These are phyloP conservation scores for Alopecurus myosuroides DNA, from an alignment of 176 grass and related monocot genomes.

Conservation along the genomic window DNA sequence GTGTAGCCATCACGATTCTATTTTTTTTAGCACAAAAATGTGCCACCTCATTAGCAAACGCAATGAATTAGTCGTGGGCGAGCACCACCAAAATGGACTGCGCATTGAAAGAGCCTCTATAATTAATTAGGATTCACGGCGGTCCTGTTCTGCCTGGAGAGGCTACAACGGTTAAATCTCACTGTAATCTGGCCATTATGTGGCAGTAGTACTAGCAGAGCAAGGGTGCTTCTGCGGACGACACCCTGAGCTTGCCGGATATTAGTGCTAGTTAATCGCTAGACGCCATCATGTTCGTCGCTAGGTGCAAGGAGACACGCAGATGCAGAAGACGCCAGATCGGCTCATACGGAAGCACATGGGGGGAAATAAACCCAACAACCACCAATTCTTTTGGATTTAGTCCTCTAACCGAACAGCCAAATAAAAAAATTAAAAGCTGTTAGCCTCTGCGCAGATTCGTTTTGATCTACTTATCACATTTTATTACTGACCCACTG, in stretches of 20 bases:
- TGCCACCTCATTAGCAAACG: not conserved
- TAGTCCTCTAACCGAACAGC: not conserved
- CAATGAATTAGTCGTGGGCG: not conserved
- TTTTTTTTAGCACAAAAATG: too few species aligned
- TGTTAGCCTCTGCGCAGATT: slow-evolving; percentile 20
- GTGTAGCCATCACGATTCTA: not conserved
- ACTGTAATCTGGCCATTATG: not conserved
- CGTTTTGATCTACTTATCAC: not conserved
- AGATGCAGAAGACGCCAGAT: slow-evolving; percentile 23
- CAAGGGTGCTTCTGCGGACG: not conserved
- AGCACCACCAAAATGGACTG: not conserved
- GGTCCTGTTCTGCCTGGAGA: not conserved
- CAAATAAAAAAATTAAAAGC: not conserved
- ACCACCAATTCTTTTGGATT: not conserved
- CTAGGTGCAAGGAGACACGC: not conserved
- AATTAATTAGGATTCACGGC: not conserved
- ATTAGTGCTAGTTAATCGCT: not conserved
- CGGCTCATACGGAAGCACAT: not conserved
- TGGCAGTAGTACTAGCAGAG: too few species aligned
- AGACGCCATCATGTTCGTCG: slow-evolving; percentile 13
- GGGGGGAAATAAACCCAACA: not conserved
- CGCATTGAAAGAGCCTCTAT: not conserved
- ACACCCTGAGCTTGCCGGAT: not conserved
- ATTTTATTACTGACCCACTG: not conserved
- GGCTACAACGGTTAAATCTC: not conserved